phyloP scores from a whole-genome alignment of 441 rosid species.

The Pelargonium citronellum region DNA sequence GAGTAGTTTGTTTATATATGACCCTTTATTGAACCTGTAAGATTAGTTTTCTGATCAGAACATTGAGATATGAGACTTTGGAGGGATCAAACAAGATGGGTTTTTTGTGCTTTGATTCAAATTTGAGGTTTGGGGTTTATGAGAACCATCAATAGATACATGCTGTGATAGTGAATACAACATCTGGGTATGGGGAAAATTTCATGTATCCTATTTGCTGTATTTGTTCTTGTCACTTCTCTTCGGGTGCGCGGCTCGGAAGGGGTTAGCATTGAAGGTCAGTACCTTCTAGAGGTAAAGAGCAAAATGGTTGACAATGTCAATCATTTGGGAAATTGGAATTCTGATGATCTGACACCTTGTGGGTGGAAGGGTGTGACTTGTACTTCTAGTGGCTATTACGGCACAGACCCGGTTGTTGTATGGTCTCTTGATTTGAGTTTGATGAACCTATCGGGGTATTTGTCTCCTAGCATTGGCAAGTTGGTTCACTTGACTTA shows the following conservation, averaged over 20 bases:
- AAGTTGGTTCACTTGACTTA: conserved; percentile 47
- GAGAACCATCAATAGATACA: background rate
- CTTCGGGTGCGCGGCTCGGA: conserved; percentile 41
- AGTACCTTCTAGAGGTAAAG: conserved; percentile 58
- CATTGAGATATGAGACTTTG: background rate
- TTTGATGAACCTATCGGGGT: conserved; percentile 76
- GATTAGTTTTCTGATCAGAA: background rate
- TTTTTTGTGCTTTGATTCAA: background rate
- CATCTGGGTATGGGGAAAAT: background rate
- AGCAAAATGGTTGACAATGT: conserved; percentile 47
- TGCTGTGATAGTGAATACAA: conserved; percentile 6
- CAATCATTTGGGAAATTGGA: conserved; percentile 57
- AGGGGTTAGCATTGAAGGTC: conserved; percentile 69
- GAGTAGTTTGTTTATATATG: background rate
- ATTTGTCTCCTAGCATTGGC: conserved; percentile 57
- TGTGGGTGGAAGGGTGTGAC: conserved; percentile 79
- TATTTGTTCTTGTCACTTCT: conserved; percentile 29
- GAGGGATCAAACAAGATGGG: background rate
- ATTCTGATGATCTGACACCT: conserved; percentile 55
- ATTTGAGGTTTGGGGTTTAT: background rate
- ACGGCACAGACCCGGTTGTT: conserved; percentile 33
- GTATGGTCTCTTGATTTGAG: conserved; percentile 54
- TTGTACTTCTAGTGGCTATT: conserved; percentile 45
- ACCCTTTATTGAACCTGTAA: background rate
- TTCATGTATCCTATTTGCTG: conserved; percentile 10